phyloP scores from a whole-genome alignment of 2,329 filamentous ascomycete species.

The Sodiomyces alkalinus region DNA sequence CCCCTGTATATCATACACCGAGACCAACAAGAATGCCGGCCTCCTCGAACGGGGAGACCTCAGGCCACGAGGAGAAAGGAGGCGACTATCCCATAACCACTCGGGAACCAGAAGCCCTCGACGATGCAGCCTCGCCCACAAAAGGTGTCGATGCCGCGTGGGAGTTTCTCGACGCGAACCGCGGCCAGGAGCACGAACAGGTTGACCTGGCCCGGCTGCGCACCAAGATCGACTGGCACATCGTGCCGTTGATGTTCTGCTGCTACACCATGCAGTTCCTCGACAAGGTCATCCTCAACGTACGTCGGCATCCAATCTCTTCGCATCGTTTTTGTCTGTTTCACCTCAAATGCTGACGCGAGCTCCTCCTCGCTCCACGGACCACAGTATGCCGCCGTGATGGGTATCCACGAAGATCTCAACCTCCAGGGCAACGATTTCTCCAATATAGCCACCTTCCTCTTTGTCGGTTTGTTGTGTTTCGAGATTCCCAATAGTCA shows the following conservation, averaged over 20 bases:
- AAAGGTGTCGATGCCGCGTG: slow-evolving; percentile 27
- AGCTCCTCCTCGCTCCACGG: background rate
- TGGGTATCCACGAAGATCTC: slow-evolving; percentile 43
- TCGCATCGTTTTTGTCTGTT: background rate
- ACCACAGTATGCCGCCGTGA: slow-evolving; percentile 49
- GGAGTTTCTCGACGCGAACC: slow-evolving; percentile 27
- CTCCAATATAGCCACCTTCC: slow-evolving; percentile 43
- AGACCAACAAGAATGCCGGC: slow-evolving; percentile 12
- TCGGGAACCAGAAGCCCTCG: slow-evolving; percentile 5
- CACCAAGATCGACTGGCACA: slow-evolving; percentile 41
- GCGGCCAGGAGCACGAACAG: slow-evolving; percentile 14
- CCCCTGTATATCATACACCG: background rate
- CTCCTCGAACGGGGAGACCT: slow-evolving; percentile 11
- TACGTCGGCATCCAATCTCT: slow-evolving; percentile 20
- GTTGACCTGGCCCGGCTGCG: slow-evolving; percentile 30
- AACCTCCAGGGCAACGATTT: slow-evolving; percentile 44
- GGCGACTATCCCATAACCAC: slow-evolving; percentile 6
- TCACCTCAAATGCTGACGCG: background rate
- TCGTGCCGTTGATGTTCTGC: slow-evolving; percentile 46
- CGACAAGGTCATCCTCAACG: slow-evolving; percentile 49
- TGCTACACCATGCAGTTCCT: slow-evolving; percentile 49
- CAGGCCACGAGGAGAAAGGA: slow-evolving; percentile 2
- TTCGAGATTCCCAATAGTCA: slow-evolving; percentile 45
- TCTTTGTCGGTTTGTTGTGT: slow-evolving; percentile 45
- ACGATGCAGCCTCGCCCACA: slow-evolving; percentile 5